Evolutionary conservation across 257 asterid species (phyloP).

Genomic region (Solanum lycopersicoides): DNA sequence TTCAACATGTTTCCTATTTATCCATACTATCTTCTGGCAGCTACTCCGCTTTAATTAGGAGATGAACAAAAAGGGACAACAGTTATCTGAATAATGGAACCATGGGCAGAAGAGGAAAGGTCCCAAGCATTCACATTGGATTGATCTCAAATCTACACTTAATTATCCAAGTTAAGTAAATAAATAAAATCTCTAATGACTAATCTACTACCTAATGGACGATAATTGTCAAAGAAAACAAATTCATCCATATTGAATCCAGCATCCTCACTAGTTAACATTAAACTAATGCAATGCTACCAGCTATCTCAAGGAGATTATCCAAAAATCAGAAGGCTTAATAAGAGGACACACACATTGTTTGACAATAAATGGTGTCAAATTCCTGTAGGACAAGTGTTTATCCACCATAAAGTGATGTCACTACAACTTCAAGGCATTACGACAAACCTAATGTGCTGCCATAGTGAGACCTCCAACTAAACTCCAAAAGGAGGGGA

Average conservation of each 20-base stretch:
- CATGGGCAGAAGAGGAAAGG: neutral
- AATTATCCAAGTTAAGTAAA: neutral
- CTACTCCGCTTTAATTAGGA: neutral
- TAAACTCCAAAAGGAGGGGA: neutral
- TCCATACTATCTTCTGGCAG: neutral
- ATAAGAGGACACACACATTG: neutral
- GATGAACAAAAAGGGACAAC: neutral
- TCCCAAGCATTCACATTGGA: neutral
- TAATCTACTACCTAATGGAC: neutral
- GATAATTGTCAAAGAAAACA: neutral
- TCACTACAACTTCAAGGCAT: neutral
- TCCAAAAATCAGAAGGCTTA: neutral
- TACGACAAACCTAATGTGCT: neutral
- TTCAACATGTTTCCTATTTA: neutral
- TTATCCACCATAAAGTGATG: neutral
- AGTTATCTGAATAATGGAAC: neutral
- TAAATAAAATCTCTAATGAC: neutral
- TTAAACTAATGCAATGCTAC: neutral
- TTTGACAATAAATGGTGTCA: neutral
- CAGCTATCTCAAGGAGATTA: neutral
- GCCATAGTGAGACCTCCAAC: neutral
- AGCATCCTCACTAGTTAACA: neutral
- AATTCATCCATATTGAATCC: neutral
- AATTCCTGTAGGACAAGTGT: neutral
- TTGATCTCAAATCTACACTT: neutral